Evolutionary conservation across 2,329 filamentous ascomycete species (phyloP).

Genomic region (Colletotrichum sp.): DNA sequence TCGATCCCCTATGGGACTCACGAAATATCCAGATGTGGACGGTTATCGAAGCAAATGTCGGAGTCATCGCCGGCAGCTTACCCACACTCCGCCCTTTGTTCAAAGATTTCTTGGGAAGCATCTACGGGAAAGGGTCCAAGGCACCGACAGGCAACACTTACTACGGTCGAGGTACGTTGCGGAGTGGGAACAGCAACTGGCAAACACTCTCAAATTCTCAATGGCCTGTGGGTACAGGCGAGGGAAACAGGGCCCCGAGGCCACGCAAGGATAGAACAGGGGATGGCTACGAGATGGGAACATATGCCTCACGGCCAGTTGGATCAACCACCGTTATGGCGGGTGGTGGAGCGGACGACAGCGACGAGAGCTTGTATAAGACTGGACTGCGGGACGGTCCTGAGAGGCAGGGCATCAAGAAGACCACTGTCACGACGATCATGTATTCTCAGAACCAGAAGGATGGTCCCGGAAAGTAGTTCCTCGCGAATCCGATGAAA

Average conservation of each 20-base stretch:
- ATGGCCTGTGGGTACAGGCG: constrained; percentile 24
- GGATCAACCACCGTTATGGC: constrained; percentile 25
- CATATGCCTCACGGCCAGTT: neutral
- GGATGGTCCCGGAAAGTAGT: neutral
- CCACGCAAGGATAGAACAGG: constrained; percentile 1
- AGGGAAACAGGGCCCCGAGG: constrained; percentile 32
- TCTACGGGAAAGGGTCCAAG: constrained; percentile 32
- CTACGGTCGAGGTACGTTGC: constrained; percentile 27
- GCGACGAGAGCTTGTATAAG: constrained; percentile 27
- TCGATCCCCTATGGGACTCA: constrained; percentile 50
- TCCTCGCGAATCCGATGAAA: neutral
- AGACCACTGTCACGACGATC: constrained; percentile 32
- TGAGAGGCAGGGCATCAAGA: constrained; percentile 27
- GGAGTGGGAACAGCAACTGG: constrained; percentile 29
- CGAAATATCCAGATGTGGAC: constrained; percentile 54
- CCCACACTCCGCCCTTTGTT: constrained; percentile 40
- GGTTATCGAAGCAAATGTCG: constrained; percentile 40
- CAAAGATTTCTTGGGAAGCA: constrained; percentile 34
- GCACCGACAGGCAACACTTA: constrained; percentile 28
- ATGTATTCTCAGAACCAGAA: neutral
- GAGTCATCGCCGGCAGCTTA: constrained; percentile 41
- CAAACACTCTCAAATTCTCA: constrained; percentile 26
- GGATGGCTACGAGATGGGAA: constrained; percentile 29
- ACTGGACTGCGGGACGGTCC: neutral
- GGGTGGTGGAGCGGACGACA: constrained; percentile 23